Percentiles rank a stretch among this genome's conserved stretches.
phyloP scores from a whole-genome alignment of 768 basidiomycete genomes.

The Lactifluus subvellereus region DNA sequence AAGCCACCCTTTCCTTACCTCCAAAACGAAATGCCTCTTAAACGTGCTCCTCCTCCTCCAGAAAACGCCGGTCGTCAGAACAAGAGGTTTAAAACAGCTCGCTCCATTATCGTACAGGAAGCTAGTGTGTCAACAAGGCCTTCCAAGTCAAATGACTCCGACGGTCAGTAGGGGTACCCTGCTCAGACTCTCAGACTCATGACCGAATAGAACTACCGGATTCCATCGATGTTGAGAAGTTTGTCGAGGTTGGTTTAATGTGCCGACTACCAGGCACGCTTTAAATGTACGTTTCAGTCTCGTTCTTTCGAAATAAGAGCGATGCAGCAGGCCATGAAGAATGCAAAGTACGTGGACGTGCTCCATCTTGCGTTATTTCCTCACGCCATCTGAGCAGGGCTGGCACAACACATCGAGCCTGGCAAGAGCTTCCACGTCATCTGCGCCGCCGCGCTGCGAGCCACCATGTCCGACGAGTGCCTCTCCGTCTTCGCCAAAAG shows the following conservation, averaged over 20 bases:
- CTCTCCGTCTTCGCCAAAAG: constrained; percentile 72
- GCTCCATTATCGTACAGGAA: constrained; percentile 62
- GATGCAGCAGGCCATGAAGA: constrained; percentile 84
- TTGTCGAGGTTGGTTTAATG: constrained; percentile 58
- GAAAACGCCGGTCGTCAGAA: constrained; percentile 42
- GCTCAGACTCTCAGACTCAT: not conserved
- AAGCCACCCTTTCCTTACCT: not conserved
- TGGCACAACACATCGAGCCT: constrained; percentile 72
- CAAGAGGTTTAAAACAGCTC: constrained; percentile 66
- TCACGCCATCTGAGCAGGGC: constrained; percentile 37
- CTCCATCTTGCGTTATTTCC: not conserved
- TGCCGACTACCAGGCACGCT: not conserved
- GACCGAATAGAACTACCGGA: constrained; percentile 53
- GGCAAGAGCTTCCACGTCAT: constrained; percentile 91
- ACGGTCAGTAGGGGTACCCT: constrained; percentile 36
- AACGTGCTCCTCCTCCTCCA: constrained; percentile 32
- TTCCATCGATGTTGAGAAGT: constrained; percentile 81
- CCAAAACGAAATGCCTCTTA: constrained; percentile 36
- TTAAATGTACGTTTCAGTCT: constrained; percentile 43
- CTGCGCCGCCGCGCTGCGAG: constrained; percentile 89
- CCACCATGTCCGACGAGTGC: constrained; percentile 89
- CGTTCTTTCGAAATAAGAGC: constrained; percentile 85
- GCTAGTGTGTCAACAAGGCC: constrained; percentile 35
- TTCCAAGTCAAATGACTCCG: constrained; percentile 37
- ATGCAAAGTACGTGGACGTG: constrained; percentile 49